Percentiles rank a stretch among this genome's conserved stretches.
Evolutionary conservation across 1,284 basidiomycete genomes (phyloP).

Genomic region (Meripilus lineatus): DNA sequence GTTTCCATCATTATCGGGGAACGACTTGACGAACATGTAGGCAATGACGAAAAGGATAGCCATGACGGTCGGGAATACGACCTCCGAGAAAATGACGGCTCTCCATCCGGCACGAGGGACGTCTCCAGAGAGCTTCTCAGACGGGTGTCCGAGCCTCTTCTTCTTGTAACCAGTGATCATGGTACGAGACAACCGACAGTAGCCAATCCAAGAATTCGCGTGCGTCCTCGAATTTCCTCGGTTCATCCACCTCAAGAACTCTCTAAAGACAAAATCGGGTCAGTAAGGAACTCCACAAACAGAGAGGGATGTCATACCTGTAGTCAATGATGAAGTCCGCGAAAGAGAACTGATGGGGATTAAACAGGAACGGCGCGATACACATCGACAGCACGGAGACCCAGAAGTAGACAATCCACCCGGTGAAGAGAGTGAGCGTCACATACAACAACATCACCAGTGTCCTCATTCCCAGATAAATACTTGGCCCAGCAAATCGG

Average conservation of each 20-base stretch:
- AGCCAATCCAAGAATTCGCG: conserved; percentile 96
- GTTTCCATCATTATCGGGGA: conserved; percentile 65
- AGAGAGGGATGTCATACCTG: conserved; percentile 39
- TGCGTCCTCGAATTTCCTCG: conserved; percentile 95
- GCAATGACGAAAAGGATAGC: conserved; percentile 83
- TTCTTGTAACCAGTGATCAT: conserved; percentile 98
- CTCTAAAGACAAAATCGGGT: too few species aligned
- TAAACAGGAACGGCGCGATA: conserved; percentile 93
- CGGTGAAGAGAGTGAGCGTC: conserved; percentile 84
- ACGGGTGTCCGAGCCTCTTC: conserved; percentile 90
- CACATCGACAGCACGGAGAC: conserved; percentile 84
- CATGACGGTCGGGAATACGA: conserved; percentile 81
- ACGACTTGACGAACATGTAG: conserved; percentile 88
- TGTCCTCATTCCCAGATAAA: conserved; percentile 92
- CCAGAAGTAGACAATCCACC: conserved; percentile 96
- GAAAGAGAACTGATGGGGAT: conserved; percentile 94
- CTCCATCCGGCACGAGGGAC: conserved; percentile 89
- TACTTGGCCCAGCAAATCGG: conserved; percentile 93
- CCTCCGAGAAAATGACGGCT: conserved; percentile 83
- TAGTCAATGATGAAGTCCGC: conserved; percentile 96
- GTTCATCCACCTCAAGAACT: conserved; percentile 97
- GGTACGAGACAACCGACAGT: conserved; percentile 90
- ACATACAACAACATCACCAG: conserved; percentile 88
- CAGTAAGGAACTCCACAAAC: not conserved
- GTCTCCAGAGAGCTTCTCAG: conserved; percentile 91